Base-by-base conservation (phyloP, 1,284 basidiomycete genomes). In the Ustilago sp. region DNA sequence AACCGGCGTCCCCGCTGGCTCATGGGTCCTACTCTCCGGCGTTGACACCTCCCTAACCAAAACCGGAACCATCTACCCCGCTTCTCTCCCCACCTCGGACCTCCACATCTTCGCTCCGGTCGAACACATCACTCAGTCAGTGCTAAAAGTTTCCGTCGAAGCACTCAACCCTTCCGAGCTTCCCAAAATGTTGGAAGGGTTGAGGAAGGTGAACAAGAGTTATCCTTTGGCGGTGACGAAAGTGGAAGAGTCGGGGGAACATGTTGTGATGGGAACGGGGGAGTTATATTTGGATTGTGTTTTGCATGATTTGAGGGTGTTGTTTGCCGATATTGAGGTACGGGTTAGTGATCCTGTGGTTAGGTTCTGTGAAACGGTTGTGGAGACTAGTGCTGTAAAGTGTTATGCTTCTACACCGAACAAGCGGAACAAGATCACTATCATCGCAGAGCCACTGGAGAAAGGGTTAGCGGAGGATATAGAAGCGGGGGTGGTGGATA, bases 341-440 rank as follows among this genome's bases (percentile, higher is more conserved):
- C 98, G 99, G 88, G 95, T 99, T 15, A 98, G 95, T 36, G 97
- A 99, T 88, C 97, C 97, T 1, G 95, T 98, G 35, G 97, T 95
- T 32, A 94, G 95, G 85, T 99, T 99, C 88, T 94, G 94, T 85
- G 97, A 99, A 88, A 99, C 97, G 12, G 97, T 99, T 19, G 89
- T 99, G 70, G 97, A 99, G 88, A 99, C 97, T 35, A 95, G 93
- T 78, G 95, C 95, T 8, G 88, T 99, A 79, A 99, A 98, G 88
- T 98, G 96, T 86, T 99, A 98, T 87, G 97, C 97, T 31, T 93
- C 96, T 83, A 99, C 97, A 48, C 96, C 97, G 3, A 99, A 99
- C 88, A 98, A 98, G 88, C 97, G 95, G 55, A 86, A 86, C 77
- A 79, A 80, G 59, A 68, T 86, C 17, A 86, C 84, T 8, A 77